These are phyloP conservation scores for Globisporangium abappressorium DNA, from an alignment of 352 stramenopile species.

Conservation along the genomic window DNA sequence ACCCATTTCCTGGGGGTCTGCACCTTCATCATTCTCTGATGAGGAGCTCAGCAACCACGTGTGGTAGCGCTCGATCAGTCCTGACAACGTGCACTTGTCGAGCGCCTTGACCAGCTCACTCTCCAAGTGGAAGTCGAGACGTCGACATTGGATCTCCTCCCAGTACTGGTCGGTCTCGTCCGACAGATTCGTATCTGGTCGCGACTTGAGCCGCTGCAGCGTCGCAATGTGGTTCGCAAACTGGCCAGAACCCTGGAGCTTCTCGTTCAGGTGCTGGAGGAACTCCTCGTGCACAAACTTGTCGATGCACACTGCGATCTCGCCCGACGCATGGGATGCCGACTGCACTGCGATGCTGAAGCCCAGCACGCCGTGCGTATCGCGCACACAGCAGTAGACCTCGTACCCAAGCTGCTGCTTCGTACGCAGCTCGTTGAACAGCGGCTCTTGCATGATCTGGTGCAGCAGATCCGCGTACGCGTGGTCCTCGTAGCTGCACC, in stretches of 20 bases:
- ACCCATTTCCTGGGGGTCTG: background rate
- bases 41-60: conserved; percentile 40
- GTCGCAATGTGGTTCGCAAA: conserved; percentile 53
- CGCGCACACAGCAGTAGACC: conserved; percentile 68
- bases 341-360: conserved; percentile 73
- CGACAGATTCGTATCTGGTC: conserved; percentile 44
- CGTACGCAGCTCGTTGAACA: conserved; percentile 82
- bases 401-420: conserved; percentile 83
- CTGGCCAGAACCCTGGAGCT: conserved; percentile 17
- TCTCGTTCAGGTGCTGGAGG: conserved; percentile 24
- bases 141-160: conserved; percentile 65
- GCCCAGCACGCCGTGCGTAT: conserved; percentile 73
- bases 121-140: conserved; percentile 64
- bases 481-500: conserved; percentile 37
- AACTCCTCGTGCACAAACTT: conserved; percentile 58
- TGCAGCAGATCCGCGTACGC: conserved; percentile 73
- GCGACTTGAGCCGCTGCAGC: conserved; percentile 40
- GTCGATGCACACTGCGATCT: conserved; percentile 64
- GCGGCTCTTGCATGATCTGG: conserved; percentile 74
- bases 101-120: conserved; percentile 40
- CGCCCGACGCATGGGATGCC: conserved; percentile 48
- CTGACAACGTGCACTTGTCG: conserved; percentile 34
- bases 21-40: background rate
- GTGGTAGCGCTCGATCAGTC: conserved; percentile 43
- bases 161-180: conserved; percentile 70